Base-by-base conservation (phyloP, 2,329 filamentous ascomycete genomes). In the Sordariomycetes sp. region DNA sequence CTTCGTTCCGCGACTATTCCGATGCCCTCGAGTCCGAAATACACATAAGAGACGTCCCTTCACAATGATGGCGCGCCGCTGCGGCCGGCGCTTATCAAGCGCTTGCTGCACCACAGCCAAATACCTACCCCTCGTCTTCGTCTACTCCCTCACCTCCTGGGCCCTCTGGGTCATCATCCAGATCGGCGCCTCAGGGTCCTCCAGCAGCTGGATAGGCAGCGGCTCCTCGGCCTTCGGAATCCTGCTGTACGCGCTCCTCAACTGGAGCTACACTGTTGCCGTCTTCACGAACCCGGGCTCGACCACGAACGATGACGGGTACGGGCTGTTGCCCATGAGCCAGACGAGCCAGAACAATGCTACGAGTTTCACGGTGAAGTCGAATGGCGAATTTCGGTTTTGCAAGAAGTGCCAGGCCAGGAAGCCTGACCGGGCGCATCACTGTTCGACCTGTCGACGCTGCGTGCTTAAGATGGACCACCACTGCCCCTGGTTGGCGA, bases 391-490 rank as follows among this genome's bases (percentile, higher is more conserved):
- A 48, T 63, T 83, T 34, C 77, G 92, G 36, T 96, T 82, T 65
- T 98, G 92, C 71, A 96, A 96, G 64, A 98, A 98, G 63, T 98
- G 92, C 59, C 85, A 93, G 63, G 81, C 81, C 34, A 77, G 84
- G 42, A 98, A 98, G 64, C 92, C 92, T 27, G 92, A 98, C 61
- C 85, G 92, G 40, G 79, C 90, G 21, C 92, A 98, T 58, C 92
- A 98, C 65, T 98, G 92, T 70, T 94, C 86, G 9, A 93, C 87
- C 4, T 98, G 92, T 62, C 78, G 82, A 46, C 82, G 83, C 50
- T 98, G 92, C 57, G 88, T 98, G 18, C 70, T 98, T 57, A 98
- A 98, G 68, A 98, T 98, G 92, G 92, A 98, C 55, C 92, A 98
- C 58, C 92, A 98, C 63, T 98, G 92, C 56, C 92, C 92, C 12